Evolutionary conservation across 805 yeast genomes (phyloP), one percentile per base, ranked within the genome.

Genomic region (Priceomyces carsonii): DNA sequence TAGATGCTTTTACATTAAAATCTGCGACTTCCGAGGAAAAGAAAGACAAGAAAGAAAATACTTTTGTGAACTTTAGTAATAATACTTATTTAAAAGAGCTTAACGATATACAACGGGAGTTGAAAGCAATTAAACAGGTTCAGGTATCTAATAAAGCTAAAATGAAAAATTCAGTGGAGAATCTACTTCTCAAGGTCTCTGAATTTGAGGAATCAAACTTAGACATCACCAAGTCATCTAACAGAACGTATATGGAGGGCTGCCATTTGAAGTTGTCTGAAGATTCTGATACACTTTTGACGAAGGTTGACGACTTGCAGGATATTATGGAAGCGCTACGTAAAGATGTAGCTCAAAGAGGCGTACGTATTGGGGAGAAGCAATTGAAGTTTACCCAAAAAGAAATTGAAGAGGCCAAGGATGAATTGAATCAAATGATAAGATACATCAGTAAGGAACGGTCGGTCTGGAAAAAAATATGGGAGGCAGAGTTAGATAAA

Each of bases 401-500:
- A 45, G 95, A 90, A 42, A 69, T 93, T 16, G 62, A 51, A 3
- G 66, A 62, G 1, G 90, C 95, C 0, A 73, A 75, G 36, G 31
- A 49, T 0, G 73, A 74, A 12, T 67, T 91, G 27, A 58, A 58
- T 1, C 59, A 59, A 2, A 74, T 89, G 73, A 69, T 73, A n/a
- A 62, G 61, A 4, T 88, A 77, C 50, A 81, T 93, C 25, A 50
- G 59, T 1, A 66, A 68, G 4, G 98, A 89, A 53, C 85, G 85
- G 45, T 82, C 89, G 5, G 79, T 78, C 20, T 89, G 98, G 96
- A 85, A 86, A 53, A 77, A 77, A 46, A 82, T 87, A 6, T 91
- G 99, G 97, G 96, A 90, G 54, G 67, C 82, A 4, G 96, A 89
- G 53, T 72, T 93, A 37, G 93, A 88, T 42, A 82, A 82, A 23